A percentile compares a stretch with the other conserved stretches of the same genome.
Evolutionary conservation across 345 rosid species (phyloP).

Genomic region (Corymbia maculata): DNA sequence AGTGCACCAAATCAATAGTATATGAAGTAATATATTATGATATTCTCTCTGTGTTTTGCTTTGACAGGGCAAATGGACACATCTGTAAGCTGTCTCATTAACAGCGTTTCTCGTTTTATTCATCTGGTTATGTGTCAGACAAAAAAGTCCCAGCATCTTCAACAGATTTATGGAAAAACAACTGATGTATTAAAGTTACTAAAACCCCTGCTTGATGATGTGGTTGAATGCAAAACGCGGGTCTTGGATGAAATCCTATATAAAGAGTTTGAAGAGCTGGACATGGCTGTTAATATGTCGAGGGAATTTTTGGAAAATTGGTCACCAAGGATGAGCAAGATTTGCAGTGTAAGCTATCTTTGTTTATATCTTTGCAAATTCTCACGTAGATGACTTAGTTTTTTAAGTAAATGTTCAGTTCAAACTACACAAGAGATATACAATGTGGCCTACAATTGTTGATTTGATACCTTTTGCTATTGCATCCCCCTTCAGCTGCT

Average conservation of each 20-base stretch:
- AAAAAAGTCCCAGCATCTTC: slow-evolving; percentile 37
- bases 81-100: slow-evolving; percentile 54
- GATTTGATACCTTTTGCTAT: neutral
- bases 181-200: slow-evolving; percentile 52
- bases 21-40: neutral
- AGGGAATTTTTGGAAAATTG: slow-evolving; percentile 74
- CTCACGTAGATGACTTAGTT: neutral
- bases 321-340: slow-evolving; percentile 70
- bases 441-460: neutral
- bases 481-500: neutral
- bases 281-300: slow-evolving; percentile 59
- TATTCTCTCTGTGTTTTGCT: neutral
- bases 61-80: slow-evolving; percentile 59
- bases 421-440: neutral
- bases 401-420: neutral
- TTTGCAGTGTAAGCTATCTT: slow-evolving; percentile 48
- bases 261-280: slow-evolving; percentile 69
- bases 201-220: slow-evolving; percentile 72
- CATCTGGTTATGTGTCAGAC: slow-evolving; percentile 81
- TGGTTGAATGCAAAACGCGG: slow-evolving; percentile 47
- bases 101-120: slow-evolving; percentile 79
- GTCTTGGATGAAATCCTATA: slow-evolving; percentile 39
- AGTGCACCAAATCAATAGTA: neutral
- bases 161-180: slow-evolving; percentile 44
- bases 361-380: neutral